Percentiles rank a stretch among this genome's conserved stretches.
Conservation (phyloP, 1,284 basidiomycete species). For the Entoloma clypeatum region DNA sequence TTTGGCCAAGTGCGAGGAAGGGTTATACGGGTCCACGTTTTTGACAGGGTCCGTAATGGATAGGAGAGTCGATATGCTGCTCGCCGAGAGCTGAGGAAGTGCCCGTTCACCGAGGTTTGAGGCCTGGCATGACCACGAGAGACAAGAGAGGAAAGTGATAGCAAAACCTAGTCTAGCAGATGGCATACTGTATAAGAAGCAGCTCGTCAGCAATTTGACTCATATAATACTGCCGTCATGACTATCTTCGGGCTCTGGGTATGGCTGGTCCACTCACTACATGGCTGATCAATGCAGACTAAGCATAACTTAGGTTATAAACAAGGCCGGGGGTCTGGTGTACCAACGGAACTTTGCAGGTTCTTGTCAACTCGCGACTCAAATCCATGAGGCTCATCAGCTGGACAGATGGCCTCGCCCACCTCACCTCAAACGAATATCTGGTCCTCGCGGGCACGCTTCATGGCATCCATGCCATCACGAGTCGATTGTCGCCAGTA, state of each 20-base stretch:
- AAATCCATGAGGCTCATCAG: constrained; percentile 13
- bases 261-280: constrained; percentile 15
- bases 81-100: constrained; percentile 46
- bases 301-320: constrained; percentile 71
- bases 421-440: constrained; percentile 93
- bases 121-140: constrained; percentile 26
- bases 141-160: constrained; percentile 19
- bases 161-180: too few species aligned
- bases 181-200: too few species aligned
- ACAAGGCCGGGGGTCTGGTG: constrained; percentile 97
- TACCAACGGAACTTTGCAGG: constrained; percentile 92
- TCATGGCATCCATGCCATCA: constrained; percentile 98
- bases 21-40: constrained; percentile 61
- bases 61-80: constrained; percentile 50
- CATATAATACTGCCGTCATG: constrained; percentile 37
- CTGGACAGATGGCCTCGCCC: constrained; percentile 75
- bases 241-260: constrained; percentile 83
- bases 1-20: constrained; percentile 71
- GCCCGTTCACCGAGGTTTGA: constrained; percentile 38
- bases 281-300: neutral
- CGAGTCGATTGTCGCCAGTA: constrained; percentile 84
- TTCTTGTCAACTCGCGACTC: constrained; percentile 30
- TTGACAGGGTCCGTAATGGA: constrained; percentile 57
- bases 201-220: neutral
- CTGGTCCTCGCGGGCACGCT: constrained; percentile 96